These are phyloP conservation scores for Termitomyces sp. DNA, from an alignment of 768 basidiomycete species.

Conservation along the genomic window DNA sequence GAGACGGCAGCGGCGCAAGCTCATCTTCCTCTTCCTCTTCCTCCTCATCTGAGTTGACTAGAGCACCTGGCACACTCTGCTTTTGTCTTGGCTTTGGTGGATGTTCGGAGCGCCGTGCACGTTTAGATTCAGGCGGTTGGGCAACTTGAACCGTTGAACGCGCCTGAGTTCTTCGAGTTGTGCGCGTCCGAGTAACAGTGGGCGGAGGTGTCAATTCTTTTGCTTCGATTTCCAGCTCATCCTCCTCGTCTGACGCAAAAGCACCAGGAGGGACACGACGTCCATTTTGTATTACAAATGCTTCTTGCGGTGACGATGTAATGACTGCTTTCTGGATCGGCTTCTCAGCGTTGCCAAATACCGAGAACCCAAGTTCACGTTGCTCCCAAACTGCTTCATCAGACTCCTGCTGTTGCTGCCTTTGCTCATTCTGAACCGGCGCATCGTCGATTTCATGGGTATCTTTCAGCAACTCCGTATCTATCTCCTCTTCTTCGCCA, in stretches of 20 bases:
- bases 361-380: constrained; percentile 14
- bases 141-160: background rate
- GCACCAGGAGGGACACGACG: constrained; percentile 39
- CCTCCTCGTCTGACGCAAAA: constrained; percentile 37
- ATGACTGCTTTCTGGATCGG: background rate
- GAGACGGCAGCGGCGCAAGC: constrained; percentile 29
- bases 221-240: constrained; percentile 24
- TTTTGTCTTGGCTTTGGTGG: background rate
- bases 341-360: constrained; percentile 16
- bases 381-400: constrained; percentile 1
- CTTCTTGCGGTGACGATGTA: background rate
- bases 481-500: constrained; percentile 9
- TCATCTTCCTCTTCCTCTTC: constrained; percentile 18
- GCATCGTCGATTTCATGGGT: constrained; percentile 9
- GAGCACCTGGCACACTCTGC: constrained; percentile 36
- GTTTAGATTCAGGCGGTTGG: background rate
- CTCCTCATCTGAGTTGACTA: constrained; percentile 33
- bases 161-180: background rate
- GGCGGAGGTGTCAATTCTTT: constrained; percentile 13
- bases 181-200: background rate
- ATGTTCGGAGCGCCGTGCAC: constrained; percentile 5
- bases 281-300: constrained; percentile 9
- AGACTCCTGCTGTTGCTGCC: background rate
- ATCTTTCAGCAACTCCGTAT: constrained; percentile 1
- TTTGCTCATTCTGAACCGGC: constrained; percentile 10